These are phyloP conservation scores for Termitomyces sp. DNA, from an alignment of 768 basidiomycete species.

Conservation along the genomic window DNA sequence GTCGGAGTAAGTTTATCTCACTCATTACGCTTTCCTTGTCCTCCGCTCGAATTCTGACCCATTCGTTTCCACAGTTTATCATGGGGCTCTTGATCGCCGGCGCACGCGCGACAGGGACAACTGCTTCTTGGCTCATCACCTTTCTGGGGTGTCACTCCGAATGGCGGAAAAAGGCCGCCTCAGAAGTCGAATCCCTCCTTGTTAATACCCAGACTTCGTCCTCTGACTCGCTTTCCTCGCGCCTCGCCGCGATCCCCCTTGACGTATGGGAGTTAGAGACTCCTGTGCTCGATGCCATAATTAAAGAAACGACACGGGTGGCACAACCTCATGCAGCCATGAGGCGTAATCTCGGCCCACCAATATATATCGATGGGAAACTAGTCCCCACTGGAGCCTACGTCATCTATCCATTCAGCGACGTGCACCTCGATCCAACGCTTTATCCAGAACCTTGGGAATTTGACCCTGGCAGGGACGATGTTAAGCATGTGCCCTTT, in stretches of 20 bases:
- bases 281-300: slow-evolving; percentile 66
- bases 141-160: slow-evolving; percentile 63
- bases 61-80: slow-evolving; percentile 48
- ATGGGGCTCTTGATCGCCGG: slow-evolving; percentile 79
- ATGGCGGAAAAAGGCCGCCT: slow-evolving; percentile 56
- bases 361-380: slow-evolving; percentile 63
- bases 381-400: slow-evolving; percentile 69
- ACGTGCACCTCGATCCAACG: slow-evolving; percentile 67
- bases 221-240: slow-evolving; percentile 31
- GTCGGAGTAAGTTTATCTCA: slow-evolving; percentile 49
- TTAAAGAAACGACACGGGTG: slow-evolving; percentile 71
- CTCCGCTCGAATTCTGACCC: not conserved
- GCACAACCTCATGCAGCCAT: slow-evolving; percentile 79
- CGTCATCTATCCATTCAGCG: slow-evolving; percentile 75
- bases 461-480: slow-evolving; percentile 60
- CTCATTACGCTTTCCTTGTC: slow-evolving; percentile 1
- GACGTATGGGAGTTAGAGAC: slow-evolving; percentile 66
- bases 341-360: slow-evolving; percentile 74
- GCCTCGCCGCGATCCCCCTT: slow-evolving; percentile 56
- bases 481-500: slow-evolving; percentile 40
- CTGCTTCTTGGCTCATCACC: slow-evolving; percentile 72
- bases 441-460: slow-evolving; percentile 75
- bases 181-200: slow-evolving; percentile 55
- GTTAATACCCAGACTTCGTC: slow-evolving; percentile 23
- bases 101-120: slow-evolving; percentile 74